Evolutionary conservation across 129 eudicot species (phyloP).

Genomic region (Ambrosia trifida): DNA sequence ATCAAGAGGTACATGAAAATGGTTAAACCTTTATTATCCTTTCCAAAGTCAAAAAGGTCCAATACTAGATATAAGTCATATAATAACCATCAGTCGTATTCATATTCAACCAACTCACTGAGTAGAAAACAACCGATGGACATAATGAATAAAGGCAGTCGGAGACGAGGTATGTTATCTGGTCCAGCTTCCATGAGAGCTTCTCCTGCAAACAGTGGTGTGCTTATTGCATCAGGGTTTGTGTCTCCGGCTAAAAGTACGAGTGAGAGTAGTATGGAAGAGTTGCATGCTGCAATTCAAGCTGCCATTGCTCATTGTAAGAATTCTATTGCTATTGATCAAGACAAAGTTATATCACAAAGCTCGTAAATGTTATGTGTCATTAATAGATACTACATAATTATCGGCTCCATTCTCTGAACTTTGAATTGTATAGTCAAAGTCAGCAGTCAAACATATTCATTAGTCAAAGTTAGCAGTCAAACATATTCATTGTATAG

Average conservation of each 20-base stretch:
- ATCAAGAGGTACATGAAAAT: conserved; percentile 72
- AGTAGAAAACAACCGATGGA: conserved; percentile 5
- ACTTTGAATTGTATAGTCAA: no score
- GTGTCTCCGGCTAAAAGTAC: conserved; percentile 31
- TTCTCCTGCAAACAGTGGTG: conserved; percentile 82
- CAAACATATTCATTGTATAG: no score
- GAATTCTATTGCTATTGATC: conserved; percentile 59
- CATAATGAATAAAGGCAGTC: neutral
- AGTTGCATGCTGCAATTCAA: conserved; percentile 89
- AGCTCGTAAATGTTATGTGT: neutral
- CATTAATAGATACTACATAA: no score
- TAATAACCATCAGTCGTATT: conserved; percentile 40
- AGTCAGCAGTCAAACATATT: no score
- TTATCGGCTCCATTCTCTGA: no score
- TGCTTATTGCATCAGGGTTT: conserved; percentile 40
- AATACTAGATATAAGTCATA: conserved; percentile 14
- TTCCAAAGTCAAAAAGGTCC: conserved; percentile 39
- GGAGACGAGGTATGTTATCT: conserved; percentile 61
- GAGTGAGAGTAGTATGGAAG: conserved; percentile 91
- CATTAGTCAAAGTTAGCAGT: no score
- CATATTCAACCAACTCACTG: conserved; percentile 58
- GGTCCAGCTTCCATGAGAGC: conserved; percentile 83
- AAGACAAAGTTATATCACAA: conserved; percentile 23
- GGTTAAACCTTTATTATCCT: conserved; percentile 60
- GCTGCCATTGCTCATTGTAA: conserved; percentile 99